Evolutionary conservation across 805 yeast species (phyloP), one percentile per base, ranked within the genome.

Genomic region (Torulaspora maleeae): DNA sequence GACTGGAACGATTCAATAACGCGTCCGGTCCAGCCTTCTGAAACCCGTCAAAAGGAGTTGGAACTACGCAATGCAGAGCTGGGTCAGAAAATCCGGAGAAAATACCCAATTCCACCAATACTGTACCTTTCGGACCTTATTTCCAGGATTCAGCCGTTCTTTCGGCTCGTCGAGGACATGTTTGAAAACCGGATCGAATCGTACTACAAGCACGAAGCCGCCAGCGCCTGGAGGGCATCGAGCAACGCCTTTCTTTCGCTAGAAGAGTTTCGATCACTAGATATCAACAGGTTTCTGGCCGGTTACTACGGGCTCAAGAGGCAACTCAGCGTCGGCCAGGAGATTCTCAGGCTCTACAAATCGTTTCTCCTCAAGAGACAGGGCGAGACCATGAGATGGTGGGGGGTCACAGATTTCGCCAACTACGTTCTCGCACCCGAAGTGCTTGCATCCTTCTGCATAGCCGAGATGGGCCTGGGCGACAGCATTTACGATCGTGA

Each of bases 391-490:
- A 60, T 83, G 6, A 63, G 67, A 36, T 83, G 80, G 68, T 83
- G 88, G 86, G 77, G 84, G 2, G 53, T 69, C 1, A 70, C 72
- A 17, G 75, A 76, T 43, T 84, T 82, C 56, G 63, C 75, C 2
- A 70, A 76, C 13, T 79, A 77, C 54, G 80, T 83, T 1, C 60
- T 84, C 19, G 80, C 86, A 6, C 81, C 83, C 22, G 90, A 83
- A 53, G 59, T 83, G 5, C 70, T 80, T 3, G 63, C 78, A 5
- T 63, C 79, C 25, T 54, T 81, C 16, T 73, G 77, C 6, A 69
- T 72, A 58, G 71, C 73, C 3, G 83, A 80, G 49, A 53, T 70
- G 61, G 44, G 53, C 1, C 46, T 69, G 32, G 49, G 43, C 3
- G 38, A 38, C 5, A 38, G 38, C 10, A 24, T 43, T 10, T 46